Conservation (phyloP, 2,329 filamentous ascomycete genomes). For the Colletotrichum chrysophilum region DNA sequence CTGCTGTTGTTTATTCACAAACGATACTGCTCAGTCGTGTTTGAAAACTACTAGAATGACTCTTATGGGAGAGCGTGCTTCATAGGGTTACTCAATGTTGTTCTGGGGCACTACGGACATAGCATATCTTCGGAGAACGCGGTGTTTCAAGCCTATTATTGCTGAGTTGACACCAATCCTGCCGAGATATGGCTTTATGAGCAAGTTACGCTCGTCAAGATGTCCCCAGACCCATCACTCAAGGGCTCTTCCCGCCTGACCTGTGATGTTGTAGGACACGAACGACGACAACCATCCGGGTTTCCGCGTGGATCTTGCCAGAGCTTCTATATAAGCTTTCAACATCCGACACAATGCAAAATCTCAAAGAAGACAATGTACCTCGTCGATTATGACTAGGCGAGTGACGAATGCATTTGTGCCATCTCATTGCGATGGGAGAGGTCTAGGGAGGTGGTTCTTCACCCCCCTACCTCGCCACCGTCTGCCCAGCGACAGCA, state of each 20-base stretch:
- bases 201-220: not conserved
- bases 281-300: accelerated
- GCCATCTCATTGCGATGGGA: not conserved
- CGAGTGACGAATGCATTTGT: not conserved
- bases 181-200: not conserved
- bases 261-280: accelerated
- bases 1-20: accelerated
- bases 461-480: not conserved
- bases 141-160: not conserved
- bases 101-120: not conserved
- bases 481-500: not conserved
- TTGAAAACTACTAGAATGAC: accelerated
- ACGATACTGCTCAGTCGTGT: accelerated
- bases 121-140: not conserved
- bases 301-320: not conserved
- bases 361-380: too few species aligned
- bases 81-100: not conserved
- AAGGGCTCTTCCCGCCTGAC: not conserved
- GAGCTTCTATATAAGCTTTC: not conserved
- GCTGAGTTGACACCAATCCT: not conserved
- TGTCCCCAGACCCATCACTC: not conserved
- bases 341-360: not conserved
- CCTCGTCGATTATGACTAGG: accelerated
- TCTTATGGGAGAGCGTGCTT: accelerated
- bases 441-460: accelerated